Conservation (phyloP, 2,329 filamentous ascomycete genomes). For the Beauveria rudraprayagi region DNA sequence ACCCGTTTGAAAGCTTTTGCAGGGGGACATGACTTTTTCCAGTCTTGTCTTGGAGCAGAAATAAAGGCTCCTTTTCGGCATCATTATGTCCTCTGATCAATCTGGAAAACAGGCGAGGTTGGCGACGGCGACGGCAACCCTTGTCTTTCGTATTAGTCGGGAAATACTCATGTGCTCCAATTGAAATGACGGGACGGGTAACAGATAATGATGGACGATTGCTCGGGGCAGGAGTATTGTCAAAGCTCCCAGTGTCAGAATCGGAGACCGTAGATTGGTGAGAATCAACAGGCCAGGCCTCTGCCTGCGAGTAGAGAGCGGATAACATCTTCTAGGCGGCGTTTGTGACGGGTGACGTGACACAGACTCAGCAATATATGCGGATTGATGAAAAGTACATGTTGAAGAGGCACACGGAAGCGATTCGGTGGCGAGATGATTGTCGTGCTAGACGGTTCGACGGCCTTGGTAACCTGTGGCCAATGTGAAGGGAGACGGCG, state of each 20-base stretch:
- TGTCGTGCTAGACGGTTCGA: neutral
- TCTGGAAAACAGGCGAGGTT: neutral
- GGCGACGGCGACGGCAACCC: neutral
- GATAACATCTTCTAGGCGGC: neutral
- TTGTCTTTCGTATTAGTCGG: neutral
- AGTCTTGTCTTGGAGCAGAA: neutral
- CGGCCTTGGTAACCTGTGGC: neutral
- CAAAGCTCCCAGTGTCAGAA: slow-evolving; percentile 21
- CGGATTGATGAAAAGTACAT: neutral
- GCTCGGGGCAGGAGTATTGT: slow-evolving; percentile 26
- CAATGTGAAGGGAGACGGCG: neutral
- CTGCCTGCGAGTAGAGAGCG: slow-evolving; percentile 5
- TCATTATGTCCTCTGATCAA: neutral
- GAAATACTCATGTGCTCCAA: neutral
- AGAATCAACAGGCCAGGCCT: neutral
- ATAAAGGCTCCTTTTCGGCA: neutral
- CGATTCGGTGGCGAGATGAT: neutral
- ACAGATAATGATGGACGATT: slow-evolving; percentile 20
- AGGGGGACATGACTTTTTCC: neutral
- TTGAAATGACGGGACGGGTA: slow-evolving; percentile 4
- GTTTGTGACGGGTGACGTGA: neutral
- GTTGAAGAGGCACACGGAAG: neutral
- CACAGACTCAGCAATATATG: neutral
- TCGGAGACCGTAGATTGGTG: neutral
- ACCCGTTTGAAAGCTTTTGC: neutral